A percentile compares a stretch with the other conserved stretches of the same genome.
These are phyloP conservation scores for Friedmanniomyces endolithicus DNA, from an alignment of 495 filamentous ascomycete species.

Conservation along the genomic window DNA sequence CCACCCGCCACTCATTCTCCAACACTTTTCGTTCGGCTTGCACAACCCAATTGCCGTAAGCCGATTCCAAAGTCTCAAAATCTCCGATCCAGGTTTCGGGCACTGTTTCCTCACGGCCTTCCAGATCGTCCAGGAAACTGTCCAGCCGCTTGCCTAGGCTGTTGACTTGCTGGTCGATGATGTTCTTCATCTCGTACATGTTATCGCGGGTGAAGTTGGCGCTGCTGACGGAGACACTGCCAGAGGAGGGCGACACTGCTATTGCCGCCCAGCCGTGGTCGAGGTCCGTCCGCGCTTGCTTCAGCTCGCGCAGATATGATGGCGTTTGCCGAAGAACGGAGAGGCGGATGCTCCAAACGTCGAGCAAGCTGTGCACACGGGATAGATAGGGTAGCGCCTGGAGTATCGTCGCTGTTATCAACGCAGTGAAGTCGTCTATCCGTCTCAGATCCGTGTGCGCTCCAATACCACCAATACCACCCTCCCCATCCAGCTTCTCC, in stretches of 20 bases:
- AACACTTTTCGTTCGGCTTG: conserved; percentile 27
- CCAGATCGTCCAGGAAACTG: conserved; percentile 68
- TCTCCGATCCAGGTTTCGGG: conserved; percentile 79
- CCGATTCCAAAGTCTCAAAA: conserved; percentile 65
- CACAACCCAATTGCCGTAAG: conserved; percentile 66
- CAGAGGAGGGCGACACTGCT: conserved; percentile 11
- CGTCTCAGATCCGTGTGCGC: conserved; percentile 33
- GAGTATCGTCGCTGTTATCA: conserved; percentile 78
- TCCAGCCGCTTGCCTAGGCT: conserved; percentile 64
- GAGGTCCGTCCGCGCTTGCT: conserved; percentile 32
- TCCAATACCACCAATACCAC: conserved; percentile 32
- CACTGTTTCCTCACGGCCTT: conserved; percentile 68
- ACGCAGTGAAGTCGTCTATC: conserved; percentile 74
- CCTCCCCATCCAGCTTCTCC: conserved; percentile 43
- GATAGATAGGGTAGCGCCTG: conserved; percentile 76
- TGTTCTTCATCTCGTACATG: conserved; percentile 23
- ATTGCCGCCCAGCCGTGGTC: conserved; percentile 45
- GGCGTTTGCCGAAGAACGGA: conserved; percentile 60
- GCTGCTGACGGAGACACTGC: background rate
- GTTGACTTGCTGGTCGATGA: conserved; percentile 56
- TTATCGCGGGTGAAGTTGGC: conserved; percentile 11
- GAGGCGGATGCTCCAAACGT: conserved; percentile 65
- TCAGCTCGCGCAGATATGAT: conserved; percentile 52
- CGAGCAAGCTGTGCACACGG: conserved; percentile 53
- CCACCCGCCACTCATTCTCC: conserved; percentile 24